Evolutionary conservation across 2,329 filamentous ascomycete genomes (phyloP), one percentile per base, ranked within the genome.

Genomic region (Ophiostoma piceae): DNA sequence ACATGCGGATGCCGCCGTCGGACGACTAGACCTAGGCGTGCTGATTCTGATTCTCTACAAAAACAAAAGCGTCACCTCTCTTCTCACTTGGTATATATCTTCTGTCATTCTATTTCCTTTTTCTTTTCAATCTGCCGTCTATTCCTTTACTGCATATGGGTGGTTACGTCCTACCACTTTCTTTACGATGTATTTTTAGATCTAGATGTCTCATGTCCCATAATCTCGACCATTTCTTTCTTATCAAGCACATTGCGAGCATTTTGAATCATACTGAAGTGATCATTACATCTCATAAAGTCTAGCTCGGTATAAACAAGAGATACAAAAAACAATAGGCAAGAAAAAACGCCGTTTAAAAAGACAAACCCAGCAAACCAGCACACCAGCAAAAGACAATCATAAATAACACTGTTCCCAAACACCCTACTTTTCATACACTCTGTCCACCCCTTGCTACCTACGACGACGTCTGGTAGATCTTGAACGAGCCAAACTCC

Each of bases 1-100:
- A 92, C 78, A 92, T 97, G 92, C 82, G 91, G 75, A 90, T 90
- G 84, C 90, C 91, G 74, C 74, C 74, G 14, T 87, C 82, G 78
- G 87, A 89, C 67, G 84, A 87, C 71, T 85, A 82, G 75, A 1
- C n/a, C 71, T 85, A 82, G 75, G 3, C n/a, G 51, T 9, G 8
- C 22, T 9, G 11, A 2, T 29, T 29, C 26, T 35, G 35, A 35
- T 35, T 35, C 22, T 26, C 3, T 29, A 22, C n/a, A 51, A 22
- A n/a, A 54, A 57, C 51, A 57, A 57, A 57, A 57, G 51, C 51
- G 51, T 4, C n/a, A 22, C 26, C 51, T 57, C 51, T 57, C 51
- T 29, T 57, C 51, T 29, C 51, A 57, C 22, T 57, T 26, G 51
- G 51, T 57, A 57, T 57, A 57, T 57, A 57, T 26, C 51, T 68